phyloP scores from a whole-genome alignment of 805 yeast species.

The Isabelozyma heimii region DNA sequence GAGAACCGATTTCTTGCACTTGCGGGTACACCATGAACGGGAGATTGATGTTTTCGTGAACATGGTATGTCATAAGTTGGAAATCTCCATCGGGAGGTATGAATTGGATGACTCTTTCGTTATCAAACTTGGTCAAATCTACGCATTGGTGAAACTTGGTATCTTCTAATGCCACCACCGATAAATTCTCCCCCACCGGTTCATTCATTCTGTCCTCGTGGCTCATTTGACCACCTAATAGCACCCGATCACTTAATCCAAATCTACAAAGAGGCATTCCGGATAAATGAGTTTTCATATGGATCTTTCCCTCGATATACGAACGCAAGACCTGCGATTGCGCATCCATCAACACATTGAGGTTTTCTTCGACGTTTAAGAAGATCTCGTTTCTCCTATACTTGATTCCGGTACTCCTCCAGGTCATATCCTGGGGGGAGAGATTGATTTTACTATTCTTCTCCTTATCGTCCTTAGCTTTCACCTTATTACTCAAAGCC shows the following conservation, averaged over 20 bases:
- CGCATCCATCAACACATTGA: constrained; percentile 66
- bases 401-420: constrained; percentile 71
- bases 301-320: constrained; percentile 73
- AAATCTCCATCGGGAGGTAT: constrained; percentile 88
- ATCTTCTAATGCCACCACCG: constrained; percentile 63
- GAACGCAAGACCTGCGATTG: constrained; percentile 64
- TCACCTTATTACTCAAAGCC: not conserved
- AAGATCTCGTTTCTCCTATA: constrained; percentile 80
- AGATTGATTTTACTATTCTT: not conserved
- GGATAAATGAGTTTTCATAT: constrained; percentile 66
- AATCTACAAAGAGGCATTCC: constrained; percentile 85
- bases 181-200: constrained; percentile 34
- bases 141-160: constrained; percentile 89
- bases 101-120: constrained; percentile 63
- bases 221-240: constrained; percentile 14
- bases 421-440: constrained; percentile 38
- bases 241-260: constrained; percentile 59
- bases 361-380: constrained; percentile 71
- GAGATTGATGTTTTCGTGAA: constrained; percentile 49
- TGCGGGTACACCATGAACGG: constrained; percentile 70
- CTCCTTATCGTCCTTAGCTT: constrained; percentile 1
- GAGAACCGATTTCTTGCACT: constrained; percentile 42
- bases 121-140: constrained; percentile 63
- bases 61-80: constrained; percentile 71
- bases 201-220: constrained; percentile 20